A percentile compares a stretch with the other conserved stretches of the same genome.
These are phyloP conservation scores for Geranium incanum DNA, from an alignment of 441 rosid species.

Conservation along the genomic window DNA sequence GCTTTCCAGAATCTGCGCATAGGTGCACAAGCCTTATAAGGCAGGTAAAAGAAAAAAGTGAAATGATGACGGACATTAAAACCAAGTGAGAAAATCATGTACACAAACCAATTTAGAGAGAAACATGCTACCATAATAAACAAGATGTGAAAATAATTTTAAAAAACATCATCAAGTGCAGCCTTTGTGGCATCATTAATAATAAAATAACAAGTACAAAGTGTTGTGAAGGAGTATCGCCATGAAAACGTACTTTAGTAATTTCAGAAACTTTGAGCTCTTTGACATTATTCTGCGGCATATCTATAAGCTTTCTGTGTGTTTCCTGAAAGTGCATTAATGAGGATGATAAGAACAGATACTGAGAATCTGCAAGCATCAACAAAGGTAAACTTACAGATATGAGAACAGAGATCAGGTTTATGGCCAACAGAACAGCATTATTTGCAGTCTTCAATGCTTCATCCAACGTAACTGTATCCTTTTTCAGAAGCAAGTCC, in stretches of 20 bases:
- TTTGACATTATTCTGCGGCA: slow-evolving; percentile 35
- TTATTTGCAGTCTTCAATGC: slow-evolving; percentile 76
- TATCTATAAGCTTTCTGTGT: slow-evolving; percentile 43
- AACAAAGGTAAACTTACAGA: slow-evolving; percentile 44
- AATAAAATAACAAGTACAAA: slow-evolving; percentile 3
- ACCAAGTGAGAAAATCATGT: slow-evolving; percentile 10
- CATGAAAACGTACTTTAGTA: slow-evolving; percentile 38
- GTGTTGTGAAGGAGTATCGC: slow-evolving; percentile 2
- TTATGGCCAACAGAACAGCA: slow-evolving; percentile 70
- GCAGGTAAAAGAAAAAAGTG: neutral
- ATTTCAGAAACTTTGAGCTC: slow-evolving; percentile 53
- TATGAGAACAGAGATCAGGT: slow-evolving; percentile 48
- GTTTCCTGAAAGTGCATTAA: slow-evolving; percentile 43
- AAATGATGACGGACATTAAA: neutral
- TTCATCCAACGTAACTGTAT: slow-evolving; percentile 78
- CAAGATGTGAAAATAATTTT: slow-evolving; percentile 5
- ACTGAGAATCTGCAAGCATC: slow-evolving; percentile 19
- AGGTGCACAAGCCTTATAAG: slow-evolving; percentile 18
- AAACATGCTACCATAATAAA: slow-evolving; percentile 4
- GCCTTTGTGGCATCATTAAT: neutral
- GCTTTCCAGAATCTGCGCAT: slow-evolving; percentile 52
- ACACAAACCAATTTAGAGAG: slow-evolving; percentile 7
- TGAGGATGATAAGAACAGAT: slow-evolving; percentile 15
- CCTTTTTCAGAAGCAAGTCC: slow-evolving; percentile 69
- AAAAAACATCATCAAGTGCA: slow-evolving; percentile 9